phyloP scores from a whole-genome alignment of 352 stramenopile species.

The Pythium brachiatum region DNA sequence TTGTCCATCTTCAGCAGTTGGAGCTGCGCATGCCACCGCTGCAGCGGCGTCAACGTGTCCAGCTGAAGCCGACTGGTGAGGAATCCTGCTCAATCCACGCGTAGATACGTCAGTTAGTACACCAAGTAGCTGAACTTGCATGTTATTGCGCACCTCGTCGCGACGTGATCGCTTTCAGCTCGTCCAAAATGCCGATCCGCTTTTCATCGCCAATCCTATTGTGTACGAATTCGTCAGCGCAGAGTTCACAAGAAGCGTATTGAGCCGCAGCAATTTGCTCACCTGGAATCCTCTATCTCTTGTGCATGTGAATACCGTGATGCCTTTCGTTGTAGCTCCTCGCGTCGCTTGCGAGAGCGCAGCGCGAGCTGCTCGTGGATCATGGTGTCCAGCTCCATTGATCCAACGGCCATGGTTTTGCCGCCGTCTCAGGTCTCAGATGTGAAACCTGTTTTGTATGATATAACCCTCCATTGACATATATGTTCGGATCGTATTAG shows the following conservation, averaged over 20 bases:
- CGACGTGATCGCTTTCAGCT: slow-evolving; percentile 25
- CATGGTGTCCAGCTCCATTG: slow-evolving; percentile 22
- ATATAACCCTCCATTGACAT: neutral
- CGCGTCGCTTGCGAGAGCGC: slow-evolving; percentile 7
- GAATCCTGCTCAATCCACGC: slow-evolving; percentile 34
- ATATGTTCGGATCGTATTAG: neutral
- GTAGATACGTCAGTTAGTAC: neutral
- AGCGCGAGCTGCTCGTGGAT: slow-evolving; percentile 24
- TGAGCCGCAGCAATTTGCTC: neutral
- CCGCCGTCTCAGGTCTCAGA: neutral
- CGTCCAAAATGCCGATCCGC: neutral
- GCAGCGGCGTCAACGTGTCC: slow-evolving; percentile 27
- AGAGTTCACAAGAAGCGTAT: neutral
- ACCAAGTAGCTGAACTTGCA: neutral
- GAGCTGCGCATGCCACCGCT: slow-evolving; percentile 43
- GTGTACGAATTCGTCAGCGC: neutral
- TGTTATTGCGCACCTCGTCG: slow-evolving; percentile 26
- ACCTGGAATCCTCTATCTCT: neutral
- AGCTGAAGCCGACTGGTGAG: slow-evolving; percentile 33
- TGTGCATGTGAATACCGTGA: neutral
- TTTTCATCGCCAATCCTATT: neutral
- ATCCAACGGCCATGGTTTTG: neutral
- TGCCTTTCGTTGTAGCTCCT: neutral
- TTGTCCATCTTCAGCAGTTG: slow-evolving; percentile 28
- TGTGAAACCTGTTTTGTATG: neutral